These are phyloP conservation scores for Erythrobasidium hasegawianum DNA, from an alignment of 1,284 basidiomycete species.

Conservation along the genomic window DNA sequence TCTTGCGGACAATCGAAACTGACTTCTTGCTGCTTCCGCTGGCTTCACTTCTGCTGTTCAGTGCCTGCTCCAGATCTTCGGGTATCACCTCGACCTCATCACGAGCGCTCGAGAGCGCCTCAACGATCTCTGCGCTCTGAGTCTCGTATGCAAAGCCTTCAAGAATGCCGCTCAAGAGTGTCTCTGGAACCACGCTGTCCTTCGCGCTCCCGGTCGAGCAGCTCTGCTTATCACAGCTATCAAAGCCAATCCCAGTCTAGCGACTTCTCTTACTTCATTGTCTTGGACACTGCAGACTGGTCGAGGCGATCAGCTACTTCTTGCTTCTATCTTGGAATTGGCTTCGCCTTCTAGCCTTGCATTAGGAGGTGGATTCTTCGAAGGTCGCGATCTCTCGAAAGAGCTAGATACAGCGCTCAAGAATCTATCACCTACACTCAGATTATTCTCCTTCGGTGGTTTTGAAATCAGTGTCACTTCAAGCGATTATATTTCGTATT, in stretches of 20 bases:
- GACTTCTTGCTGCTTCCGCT: too few species aligned
- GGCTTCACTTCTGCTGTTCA: too few species aligned
- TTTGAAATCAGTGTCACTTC: slow-evolving; percentile 21
- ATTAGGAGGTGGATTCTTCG: slow-evolving; percentile 27
- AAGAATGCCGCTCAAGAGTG: slow-evolving; percentile 5
- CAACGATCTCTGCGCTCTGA: slow-evolving; percentile 21
- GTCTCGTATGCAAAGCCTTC: slow-evolving; percentile 10
- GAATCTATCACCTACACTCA: neutral
- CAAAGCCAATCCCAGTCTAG: neutral
- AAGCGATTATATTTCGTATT: slow-evolving; percentile 17
- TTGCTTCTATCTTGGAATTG: slow-evolving; percentile 9
- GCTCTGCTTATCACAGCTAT: slow-evolving; percentile 5
- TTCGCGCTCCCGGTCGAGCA: slow-evolving; percentile 23
- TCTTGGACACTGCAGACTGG: slow-evolving; percentile 15
- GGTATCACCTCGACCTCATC: slow-evolving; percentile 13
- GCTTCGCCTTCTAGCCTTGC: slow-evolving; percentile 8
- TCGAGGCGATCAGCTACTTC: slow-evolving; percentile 4
- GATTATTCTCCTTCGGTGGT: slow-evolving; percentile 15
- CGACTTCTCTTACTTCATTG: neutral
- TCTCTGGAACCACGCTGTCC: slow-evolving; percentile 9
- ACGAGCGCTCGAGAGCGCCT: slow-evolving; percentile 21
- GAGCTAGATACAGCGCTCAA: slow-evolving; percentile 3
- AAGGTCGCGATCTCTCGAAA: neutral
- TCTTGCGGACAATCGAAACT: too few species aligned
- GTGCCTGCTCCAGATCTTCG: slow-evolving; percentile 20